Evolutionary conservation across 192 early-diverging fungal species (phyloP).

Genomic region (Backusella morwellensis): DNA sequence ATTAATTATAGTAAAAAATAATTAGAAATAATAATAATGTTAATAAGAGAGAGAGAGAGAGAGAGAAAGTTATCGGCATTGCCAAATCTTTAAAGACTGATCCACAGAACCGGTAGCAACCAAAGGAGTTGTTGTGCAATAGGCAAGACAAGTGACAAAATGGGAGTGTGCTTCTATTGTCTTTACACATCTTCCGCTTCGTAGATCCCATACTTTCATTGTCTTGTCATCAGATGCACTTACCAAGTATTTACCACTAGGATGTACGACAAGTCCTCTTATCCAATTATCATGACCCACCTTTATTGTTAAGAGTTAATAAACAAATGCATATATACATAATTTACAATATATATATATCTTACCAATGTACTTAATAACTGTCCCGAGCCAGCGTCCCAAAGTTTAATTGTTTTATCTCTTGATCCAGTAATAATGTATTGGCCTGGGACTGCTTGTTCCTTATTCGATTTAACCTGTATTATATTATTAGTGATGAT

Average conservation of each 20-base stretch:
- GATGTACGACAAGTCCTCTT: constrained; percentile 80
- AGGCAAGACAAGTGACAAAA: constrained; percentile 86
- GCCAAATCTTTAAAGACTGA: constrained; percentile 73
- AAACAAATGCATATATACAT: too few species aligned
- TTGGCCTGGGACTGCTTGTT: constrained; percentile 55
- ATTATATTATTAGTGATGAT: not conserved
- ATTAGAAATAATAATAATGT: not conserved
- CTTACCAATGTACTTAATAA: constrained; percentile 76
- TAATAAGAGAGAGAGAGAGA: not conserved
- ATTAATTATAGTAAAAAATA: not conserved
- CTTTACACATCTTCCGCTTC: constrained; percentile 79
- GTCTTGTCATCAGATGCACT: constrained; percentile 91
- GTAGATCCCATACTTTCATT: constrained; percentile 86
- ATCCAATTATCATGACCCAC: constrained; percentile 94
- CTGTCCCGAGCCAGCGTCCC: constrained; percentile 68
- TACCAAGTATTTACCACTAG: constrained; percentile 78
- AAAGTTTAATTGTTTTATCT: constrained; percentile 89
- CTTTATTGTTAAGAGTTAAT: constrained; percentile 30
- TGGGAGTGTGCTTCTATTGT: constrained; percentile 84
- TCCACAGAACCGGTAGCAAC: constrained; percentile 90
- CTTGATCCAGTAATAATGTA: constrained; percentile 84
- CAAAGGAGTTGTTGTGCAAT: constrained; percentile 57
- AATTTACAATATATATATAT: not conserved
- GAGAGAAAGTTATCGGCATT: constrained; percentile 46
- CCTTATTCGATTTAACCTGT: constrained; percentile 39